These are phyloP conservation scores for Rubia tinctorum DNA, from an alignment of 305 asterid genomes.

Conservation along the genomic window DNA sequence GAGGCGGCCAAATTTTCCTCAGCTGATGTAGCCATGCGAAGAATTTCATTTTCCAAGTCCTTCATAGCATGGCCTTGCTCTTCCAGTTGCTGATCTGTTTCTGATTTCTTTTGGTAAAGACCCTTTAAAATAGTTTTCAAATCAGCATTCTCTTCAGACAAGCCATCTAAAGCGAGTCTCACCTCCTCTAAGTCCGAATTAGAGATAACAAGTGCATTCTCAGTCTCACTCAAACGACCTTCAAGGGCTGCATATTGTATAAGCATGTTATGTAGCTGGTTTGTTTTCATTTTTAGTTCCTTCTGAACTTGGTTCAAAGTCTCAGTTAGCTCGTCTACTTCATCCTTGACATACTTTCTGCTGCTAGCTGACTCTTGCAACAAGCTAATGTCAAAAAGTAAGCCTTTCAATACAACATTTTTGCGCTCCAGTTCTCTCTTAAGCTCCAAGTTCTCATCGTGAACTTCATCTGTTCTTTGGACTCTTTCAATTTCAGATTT, in stretches of 20 bases:
- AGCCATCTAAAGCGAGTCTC: conserved; percentile 38
- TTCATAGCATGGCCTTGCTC: conserved; percentile 57
- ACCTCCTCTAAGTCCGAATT: conserved; percentile 51
- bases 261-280: conserved; percentile 47
- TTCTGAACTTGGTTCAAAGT: conserved; percentile 53
- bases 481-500: no score
- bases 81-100: conserved; percentile 56
- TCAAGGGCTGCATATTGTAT: conserved; percentile 51
- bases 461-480: no score
- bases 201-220: conserved; percentile 42
- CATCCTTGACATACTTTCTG: conserved; percentile 70
- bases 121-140: conserved; percentile 57
- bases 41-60: conserved; percentile 71
- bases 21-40: conserved; percentile 46
- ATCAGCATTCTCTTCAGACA: conserved; percentile 61
- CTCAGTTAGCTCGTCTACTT: conserved; percentile 47
- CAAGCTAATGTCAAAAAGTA: conserved; percentile 81
- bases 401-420: conserved; percentile 64
- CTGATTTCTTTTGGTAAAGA: conserved; percentile 62
- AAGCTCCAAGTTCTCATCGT: conserved; percentile 25
- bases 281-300: conserved; percentile 53
- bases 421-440: conserved; percentile 62
- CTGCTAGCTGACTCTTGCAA: conserved; percentile 83
- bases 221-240: conserved; percentile 52
- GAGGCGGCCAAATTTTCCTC: conserved; percentile 43